A percentile compares a stretch with the other conserved stretches of the same genome.
Evolutionary conservation across 805 yeast genomes (phyloP).

Genomic region (Yamadazyma tumulicola): DNA sequence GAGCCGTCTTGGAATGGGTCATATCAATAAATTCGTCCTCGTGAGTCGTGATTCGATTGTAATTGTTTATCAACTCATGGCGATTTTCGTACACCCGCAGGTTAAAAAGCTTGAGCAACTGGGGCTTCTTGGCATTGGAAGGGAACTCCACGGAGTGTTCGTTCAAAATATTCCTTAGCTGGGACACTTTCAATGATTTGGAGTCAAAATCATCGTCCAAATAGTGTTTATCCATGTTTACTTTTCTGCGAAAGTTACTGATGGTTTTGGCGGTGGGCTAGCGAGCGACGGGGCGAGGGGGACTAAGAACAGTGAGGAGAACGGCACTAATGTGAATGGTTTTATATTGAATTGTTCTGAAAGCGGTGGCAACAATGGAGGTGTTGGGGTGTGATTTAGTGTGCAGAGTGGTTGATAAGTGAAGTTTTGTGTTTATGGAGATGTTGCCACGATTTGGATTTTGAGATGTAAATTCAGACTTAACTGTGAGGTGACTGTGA

Average conservation of each 20-base stretch:
- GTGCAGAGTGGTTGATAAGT: no score
- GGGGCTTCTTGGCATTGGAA: constrained; percentile 64
- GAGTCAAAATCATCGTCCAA: constrained; percentile 58
- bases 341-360: no score
- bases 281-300: not conserved
- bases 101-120: constrained; percentile 60
- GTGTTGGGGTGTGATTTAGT: no score
- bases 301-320: no score
- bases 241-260: no score
- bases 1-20: constrained; percentile 2
- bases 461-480: no score
- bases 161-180: constrained; percentile 62
- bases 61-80: constrained; percentile 33
- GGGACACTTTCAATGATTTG: constrained; percentile 58
- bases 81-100: constrained; percentile 50
- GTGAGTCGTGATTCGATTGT: constrained; percentile 9
- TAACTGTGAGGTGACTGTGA: no score
- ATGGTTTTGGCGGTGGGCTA: not conserved
- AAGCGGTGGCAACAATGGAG: no score
- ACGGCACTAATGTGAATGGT: no score
- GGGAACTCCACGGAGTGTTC: constrained; percentile 62
- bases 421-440: no score
- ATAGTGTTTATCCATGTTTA: constrained; percentile 5
- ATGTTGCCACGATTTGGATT: no score
- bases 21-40: constrained; percentile 7